Percentiles rank a stretch among this genome's conserved stretches.
phyloP scores from a whole-genome alignment of 371 early-diverging fungal genomes.

The Mucor indicus region DNA sequence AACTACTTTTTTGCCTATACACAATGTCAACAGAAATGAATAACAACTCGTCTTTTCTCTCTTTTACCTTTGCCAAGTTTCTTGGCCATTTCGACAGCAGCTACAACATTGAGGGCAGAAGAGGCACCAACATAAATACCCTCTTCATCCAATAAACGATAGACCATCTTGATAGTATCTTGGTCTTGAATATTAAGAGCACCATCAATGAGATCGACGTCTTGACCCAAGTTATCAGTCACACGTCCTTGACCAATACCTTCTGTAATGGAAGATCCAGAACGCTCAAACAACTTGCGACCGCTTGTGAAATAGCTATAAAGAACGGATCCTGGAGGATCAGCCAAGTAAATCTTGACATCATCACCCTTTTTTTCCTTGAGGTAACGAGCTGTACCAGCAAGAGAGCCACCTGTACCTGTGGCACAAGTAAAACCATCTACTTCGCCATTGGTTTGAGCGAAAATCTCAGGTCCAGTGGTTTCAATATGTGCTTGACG shows the following conservation, averaged over 20 bases:
- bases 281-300: conserved; percentile 64
- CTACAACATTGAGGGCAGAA: conserved; percentile 88
- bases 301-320: conserved; percentile 76
- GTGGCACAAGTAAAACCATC: conserved; percentile 92
- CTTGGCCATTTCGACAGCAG: conserved; percentile 92
- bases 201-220: conserved; percentile 78
- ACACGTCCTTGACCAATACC: conserved; percentile 95
- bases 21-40: background rate
- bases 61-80: conserved; percentile 70
- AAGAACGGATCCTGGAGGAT: conserved; percentile 93
- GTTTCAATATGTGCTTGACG: conserved; percentile 91
- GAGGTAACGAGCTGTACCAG: conserved; percentile 80
- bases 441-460: conserved; percentile 76
- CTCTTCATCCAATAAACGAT: conserved; percentile 87
- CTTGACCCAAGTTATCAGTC: conserved; percentile 84
- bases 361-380: conserved; percentile 67
- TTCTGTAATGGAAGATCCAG: conserved; percentile 82
- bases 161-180: conserved; percentile 80
- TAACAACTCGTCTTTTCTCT: background rate
- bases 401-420: conserved; percentile 93
- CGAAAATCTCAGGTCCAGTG: conserved; percentile 93
- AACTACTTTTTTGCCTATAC: conserved; percentile 64
- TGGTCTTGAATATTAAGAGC: conserved; percentile 82
- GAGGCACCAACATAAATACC: conserved; percentile 93
- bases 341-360: conserved; percentile 82